Percentiles rank a stretch among this genome's conserved stretches.
Conservation (phyloP, 371 early-diverging fungal species). For the Mortierella sp. region DNA sequence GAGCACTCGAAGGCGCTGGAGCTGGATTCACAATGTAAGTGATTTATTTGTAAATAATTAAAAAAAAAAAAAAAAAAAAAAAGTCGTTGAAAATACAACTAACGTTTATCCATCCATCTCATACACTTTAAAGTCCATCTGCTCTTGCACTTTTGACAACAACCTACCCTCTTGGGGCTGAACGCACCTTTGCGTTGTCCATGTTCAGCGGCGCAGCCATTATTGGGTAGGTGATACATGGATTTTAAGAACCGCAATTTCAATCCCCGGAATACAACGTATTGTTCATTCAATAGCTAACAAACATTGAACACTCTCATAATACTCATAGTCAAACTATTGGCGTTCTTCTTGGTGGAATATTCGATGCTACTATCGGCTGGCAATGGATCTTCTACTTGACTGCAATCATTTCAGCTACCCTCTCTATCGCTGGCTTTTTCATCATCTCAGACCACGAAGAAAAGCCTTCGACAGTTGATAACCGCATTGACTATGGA, state of each 20-base stretch:
- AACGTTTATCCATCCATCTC: no score
- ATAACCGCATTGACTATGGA: slow-evolving; percentile 27
- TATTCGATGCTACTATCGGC: slow-evolving; percentile 50
- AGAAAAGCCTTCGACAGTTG: slow-evolving; percentile 1
- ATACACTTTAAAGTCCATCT: slow-evolving; percentile 13
- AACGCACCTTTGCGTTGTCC: slow-evolving; percentile 46
- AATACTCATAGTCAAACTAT: slow-evolving; percentile 7
- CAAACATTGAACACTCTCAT: not conserved
- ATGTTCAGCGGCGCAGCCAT: slow-evolving; percentile 43
- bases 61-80: no score
- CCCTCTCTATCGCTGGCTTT: slow-evolving; percentile 52
- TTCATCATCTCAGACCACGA: slow-evolving; percentile 35
- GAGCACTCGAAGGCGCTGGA: slow-evolving; percentile 31
- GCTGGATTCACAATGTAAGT: slow-evolving; percentile 20
- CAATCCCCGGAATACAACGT: no score
- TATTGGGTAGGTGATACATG: slow-evolving; percentile 16
- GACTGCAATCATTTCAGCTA: slow-evolving; percentile 47
- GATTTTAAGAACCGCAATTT: not conserved
- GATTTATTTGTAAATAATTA: not conserved
- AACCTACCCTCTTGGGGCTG: slow-evolving; percentile 30
- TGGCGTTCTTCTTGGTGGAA: slow-evolving; percentile 60
- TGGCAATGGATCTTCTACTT: slow-evolving; percentile 63
- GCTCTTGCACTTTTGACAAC: slow-evolving; percentile 38
- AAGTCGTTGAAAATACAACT: not conserved
- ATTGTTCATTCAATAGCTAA: not conserved